Evolutionary conservation across 257 asterid species (phyloP).

Genomic region (Nicotiana sylvestris): DNA sequence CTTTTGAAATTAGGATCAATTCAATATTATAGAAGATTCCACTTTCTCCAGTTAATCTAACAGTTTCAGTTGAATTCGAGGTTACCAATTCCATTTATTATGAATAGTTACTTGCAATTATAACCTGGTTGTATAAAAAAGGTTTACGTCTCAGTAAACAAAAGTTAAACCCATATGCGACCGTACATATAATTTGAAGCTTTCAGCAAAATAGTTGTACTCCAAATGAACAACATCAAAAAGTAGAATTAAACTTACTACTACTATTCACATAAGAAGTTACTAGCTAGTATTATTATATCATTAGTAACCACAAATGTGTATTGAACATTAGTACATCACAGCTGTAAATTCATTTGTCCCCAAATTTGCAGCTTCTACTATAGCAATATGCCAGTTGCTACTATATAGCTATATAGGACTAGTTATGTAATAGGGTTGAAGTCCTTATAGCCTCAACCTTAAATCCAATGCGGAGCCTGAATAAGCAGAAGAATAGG

Average conservation of each 20-base stretch:
- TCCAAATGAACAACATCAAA: not conserved
- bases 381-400: not conserved
- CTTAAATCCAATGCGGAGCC: conserved; percentile 39
- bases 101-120: too few species aligned
- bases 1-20: not conserved
- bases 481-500: conserved; percentile 20
- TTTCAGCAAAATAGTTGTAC: not conserved
- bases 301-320: not conserved
- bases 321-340: not conserved
- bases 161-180: too few species aligned
- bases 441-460: conserved; percentile 43
- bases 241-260: not conserved
- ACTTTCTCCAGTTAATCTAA: too few species aligned
- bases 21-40: not conserved
- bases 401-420: not conserved
- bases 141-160: too few species aligned
- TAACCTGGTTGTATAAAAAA: too few species aligned
- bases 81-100: too few species aligned
- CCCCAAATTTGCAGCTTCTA: too few species aligned
- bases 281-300: not conserved
- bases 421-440: not conserved
- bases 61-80: too few species aligned
- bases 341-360: not conserved
- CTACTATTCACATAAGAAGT: not conserved
- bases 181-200: not conserved